Evolutionary conservation across 164 flowering plant genomes (phyloP).

Genomic region (Macadamia integrifolia): DNA sequence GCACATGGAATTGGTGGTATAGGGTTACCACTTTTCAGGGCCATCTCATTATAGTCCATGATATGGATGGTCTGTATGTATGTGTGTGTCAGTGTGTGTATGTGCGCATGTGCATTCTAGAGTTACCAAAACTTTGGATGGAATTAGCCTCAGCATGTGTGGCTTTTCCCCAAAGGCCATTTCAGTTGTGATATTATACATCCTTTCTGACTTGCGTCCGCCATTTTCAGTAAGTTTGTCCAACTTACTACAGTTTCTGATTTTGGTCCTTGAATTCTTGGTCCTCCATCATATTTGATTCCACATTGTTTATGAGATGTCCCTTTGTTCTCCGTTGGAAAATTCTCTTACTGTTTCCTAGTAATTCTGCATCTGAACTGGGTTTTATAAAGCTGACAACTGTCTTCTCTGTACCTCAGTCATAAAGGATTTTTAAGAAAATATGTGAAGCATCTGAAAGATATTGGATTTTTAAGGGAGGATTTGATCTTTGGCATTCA

Average conservation of each 20-base stretch:
- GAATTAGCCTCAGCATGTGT: too few species aligned
- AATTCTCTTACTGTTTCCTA: neutral
- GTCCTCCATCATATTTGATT: too few species aligned
- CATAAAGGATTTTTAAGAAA: constrained; percentile 77
- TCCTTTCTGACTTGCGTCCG: too few species aligned
- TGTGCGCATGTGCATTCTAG: too few species aligned
- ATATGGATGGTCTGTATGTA: neutral
- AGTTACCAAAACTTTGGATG: too few species aligned
- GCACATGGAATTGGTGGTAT: too few species aligned
- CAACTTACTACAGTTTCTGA: neutral
- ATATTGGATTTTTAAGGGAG: constrained; percentile 75
- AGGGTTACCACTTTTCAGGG: too few species aligned
- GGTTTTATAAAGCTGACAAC: constrained; percentile 3
- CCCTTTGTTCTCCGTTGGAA: neutral
- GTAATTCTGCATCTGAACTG: neutral
- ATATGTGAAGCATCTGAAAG: constrained; percentile 71
- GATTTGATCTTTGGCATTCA: constrained; percentile 82
- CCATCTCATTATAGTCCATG: neutral
- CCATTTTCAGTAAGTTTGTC: too few species aligned
- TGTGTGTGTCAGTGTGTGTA: too few species aligned
- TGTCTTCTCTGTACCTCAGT: constrained; percentile 33
- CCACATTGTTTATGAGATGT: too few species aligned
- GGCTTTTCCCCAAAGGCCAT: too few species aligned
- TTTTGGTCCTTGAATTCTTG: neutral
- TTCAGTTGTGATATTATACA: too few species aligned